Evolutionary conservation across 805 yeast species (phyloP).

Genomic region (Saccharomycopsis capsularis): DNA sequence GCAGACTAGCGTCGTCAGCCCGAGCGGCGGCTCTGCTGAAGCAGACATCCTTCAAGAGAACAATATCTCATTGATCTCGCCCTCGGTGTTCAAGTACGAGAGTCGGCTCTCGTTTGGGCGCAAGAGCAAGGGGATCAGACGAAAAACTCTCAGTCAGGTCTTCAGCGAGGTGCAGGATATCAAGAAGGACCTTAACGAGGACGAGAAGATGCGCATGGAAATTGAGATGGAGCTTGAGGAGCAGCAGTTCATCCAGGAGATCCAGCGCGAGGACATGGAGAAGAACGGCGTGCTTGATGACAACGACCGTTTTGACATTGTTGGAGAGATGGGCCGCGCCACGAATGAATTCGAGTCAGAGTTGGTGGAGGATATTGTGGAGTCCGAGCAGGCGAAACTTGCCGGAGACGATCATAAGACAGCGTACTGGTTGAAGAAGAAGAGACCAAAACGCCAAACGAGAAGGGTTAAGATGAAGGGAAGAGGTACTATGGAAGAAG

Average conservation of each 20-base stretch:
- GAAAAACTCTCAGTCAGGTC: slow-evolving; percentile 9
- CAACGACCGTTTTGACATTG: slow-evolving; percentile 11
- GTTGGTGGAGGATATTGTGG: slow-evolving; percentile 1
- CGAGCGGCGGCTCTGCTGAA: neutral
- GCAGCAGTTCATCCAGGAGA: slow-evolving; percentile 1
- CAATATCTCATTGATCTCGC: neutral
- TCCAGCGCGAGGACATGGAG: slow-evolving; percentile 1
- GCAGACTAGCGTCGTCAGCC: neutral
- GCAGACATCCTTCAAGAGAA: too few relatives aligned
- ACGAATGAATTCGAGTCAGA: slow-evolving; percentile 18
- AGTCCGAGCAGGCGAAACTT: neutral
- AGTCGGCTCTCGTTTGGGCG: neutral
- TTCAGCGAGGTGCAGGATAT: slow-evolving; percentile 12
- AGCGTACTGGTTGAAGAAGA: slow-evolving; percentile 14
- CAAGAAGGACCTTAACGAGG: slow-evolving; percentile 8
- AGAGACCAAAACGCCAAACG: slow-evolving; percentile 18
- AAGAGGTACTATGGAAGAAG: slow-evolving; percentile 11
- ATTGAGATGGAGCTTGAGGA: slow-evolving; percentile 10
- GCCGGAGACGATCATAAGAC: slow-evolving; percentile 7
- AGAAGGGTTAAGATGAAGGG: slow-evolving; percentile 18
- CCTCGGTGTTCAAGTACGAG: slow-evolving; percentile 2
- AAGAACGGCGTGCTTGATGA: slow-evolving; percentile 3
- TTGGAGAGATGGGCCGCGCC: slow-evolving; percentile 19
- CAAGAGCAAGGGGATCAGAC: slow-evolving; percentile 1
- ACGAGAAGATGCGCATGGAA: slow-evolving; percentile 5